These are phyloP conservation scores for Paradendryphiella salina DNA, from an alignment of 2,329 filamentous ascomycete genomes.

Conservation along the genomic window DNA sequence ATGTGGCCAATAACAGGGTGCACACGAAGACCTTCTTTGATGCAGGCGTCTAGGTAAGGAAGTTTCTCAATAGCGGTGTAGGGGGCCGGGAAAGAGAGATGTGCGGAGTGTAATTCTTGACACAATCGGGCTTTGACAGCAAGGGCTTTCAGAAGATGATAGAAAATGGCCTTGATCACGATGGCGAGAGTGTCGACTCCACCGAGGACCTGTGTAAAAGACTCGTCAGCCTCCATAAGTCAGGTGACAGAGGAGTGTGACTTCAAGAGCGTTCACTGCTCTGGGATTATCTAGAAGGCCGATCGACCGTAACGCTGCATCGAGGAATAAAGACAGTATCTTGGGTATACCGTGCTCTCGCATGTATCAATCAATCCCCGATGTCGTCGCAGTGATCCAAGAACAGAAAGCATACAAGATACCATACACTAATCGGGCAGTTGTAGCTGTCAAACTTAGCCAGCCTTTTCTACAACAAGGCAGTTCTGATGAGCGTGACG, in stretches of 20 bases:
- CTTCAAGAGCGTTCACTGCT: no score
- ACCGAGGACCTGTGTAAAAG: conserved; percentile 29
- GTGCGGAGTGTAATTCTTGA: conserved; percentile 27
- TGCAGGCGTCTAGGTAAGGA: conserved; percentile 53
- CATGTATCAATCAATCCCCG: no score
- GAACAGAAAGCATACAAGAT: no score
- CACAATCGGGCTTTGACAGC: conserved; percentile 24
- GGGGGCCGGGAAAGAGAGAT: conserved; percentile 21
- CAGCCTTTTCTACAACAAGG: no score
- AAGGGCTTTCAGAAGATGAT: conserved; percentile 32
- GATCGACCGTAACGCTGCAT: no score
- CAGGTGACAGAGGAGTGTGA: neutral
- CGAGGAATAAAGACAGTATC: no score
- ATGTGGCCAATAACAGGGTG: conserved; percentile 46
- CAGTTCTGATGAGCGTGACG: conserved; percentile 38
- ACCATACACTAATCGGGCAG: no score
- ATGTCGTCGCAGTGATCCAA: no score
- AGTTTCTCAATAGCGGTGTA: conserved; percentile 33
- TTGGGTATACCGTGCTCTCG: no score
- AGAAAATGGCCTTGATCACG: conserved; percentile 31
- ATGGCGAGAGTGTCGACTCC: conserved; percentile 39
- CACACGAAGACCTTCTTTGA: conserved; percentile 53
- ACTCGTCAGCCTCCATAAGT: neutral
- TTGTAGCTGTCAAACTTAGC: no score
- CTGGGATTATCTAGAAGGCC: no score